Evolutionary conservation across 179 eudicot genomes (phyloP), one percentile per base, ranked within the genome.

Genomic region (Camellia oleifera): DNA sequence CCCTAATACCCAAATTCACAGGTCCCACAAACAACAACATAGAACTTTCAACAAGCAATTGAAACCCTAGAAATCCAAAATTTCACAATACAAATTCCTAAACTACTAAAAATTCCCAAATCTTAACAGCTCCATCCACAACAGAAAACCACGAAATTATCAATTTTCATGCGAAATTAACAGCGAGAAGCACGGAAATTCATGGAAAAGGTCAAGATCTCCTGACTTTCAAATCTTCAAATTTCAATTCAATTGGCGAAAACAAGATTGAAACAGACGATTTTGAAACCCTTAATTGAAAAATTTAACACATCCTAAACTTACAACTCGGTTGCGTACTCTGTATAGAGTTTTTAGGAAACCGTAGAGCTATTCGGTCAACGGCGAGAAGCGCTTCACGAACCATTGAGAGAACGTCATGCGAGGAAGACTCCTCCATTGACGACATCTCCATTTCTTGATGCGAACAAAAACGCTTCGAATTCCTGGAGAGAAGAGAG

Each of bases 241-340:
- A 78, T 69, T 76, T 77, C 73, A 61, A 56, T 60, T 56, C 60
- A 68, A 80, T 26, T 53, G 56, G 23, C 23, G 60, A 82, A 79
- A 44, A 0, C 0, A 77, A 71, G 69, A 75, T 44, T 74, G 74
- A 65, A 80, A 50, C 7, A 75, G 58, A 69, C 23, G 77, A 65
- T n/a, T n/a, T 40, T 3, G 74, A 77, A 64, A 78, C 50, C 76
- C 66, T 45, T 75, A 56, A 65, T 6, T 0, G 3, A 74, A 15
- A 74, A 54, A 17, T 62, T 85, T 81, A 91, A 74, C 48, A 84
- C 72, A 26, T 61, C 83, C 84, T 87, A 83, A 91, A 91, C 89
- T 89, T 93, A 90, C 95, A 93, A 79, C 86, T 77, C 26, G 81
- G 85, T 66, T 75, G 84, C 46, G 84, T 71, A 9, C 63, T 77